Evolutionary conservation across 2,329 filamentous ascomycete genomes (phyloP), one percentile per base, ranked within the genome.

Genomic region (Sordariomycetes sp.): DNA sequence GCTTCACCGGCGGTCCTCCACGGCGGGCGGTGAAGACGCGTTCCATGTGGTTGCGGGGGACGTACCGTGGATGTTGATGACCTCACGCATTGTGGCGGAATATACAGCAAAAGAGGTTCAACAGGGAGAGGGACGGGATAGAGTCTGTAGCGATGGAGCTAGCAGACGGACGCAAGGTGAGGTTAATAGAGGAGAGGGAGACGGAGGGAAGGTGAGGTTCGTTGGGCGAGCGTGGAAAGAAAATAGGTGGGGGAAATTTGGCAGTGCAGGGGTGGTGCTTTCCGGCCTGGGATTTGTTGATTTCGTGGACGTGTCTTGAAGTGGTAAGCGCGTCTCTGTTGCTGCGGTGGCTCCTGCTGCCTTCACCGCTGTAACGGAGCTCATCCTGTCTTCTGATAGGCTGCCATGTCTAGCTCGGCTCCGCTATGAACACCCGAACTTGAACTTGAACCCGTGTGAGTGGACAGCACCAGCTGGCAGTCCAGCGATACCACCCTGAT

Each of bases 61-160:
- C 33, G 59, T 79, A 95, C 90, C 88, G 78, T 95, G 95, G 78
- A 96, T 84, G 72, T 83, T 90, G 68, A 96, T 94, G 64, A 96
- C 87, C 80, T 96, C 90, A 84, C 90, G 88, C 90, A 96, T 96
- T 63, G 64, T 88, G 74, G 55, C 51, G 43, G 39, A 39, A 42
- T 42, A 40, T 41, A 44, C n/a, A n/a, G n/a, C n/a, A n/a, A n/a
- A n/a, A n/a, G n/a, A n/a, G n/a, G n/a, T n/a, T n/a, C n/a, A n/a
- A n/a, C n/a, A n/a, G n/a, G n/a, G n/a, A n/a, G n/a, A n/a, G n/a
- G n/a, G n/a, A n/a, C n/a, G n/a, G n/a, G n/a, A n/a, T n/a, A n/a
- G n/a, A n/a, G n/a, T n/a, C n/a, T n/a, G n/a, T n/a, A n/a, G n/a
- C n/a, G n/a, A n/a, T n/a, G n/a, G n/a, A 34, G 16, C 24, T 16